Percentiles rank a stretch among this genome's conserved stretches.
phyloP scores from a whole-genome alignment of 2,329 filamentous ascomycete genomes.

The Pseudonectria foliicola region DNA sequence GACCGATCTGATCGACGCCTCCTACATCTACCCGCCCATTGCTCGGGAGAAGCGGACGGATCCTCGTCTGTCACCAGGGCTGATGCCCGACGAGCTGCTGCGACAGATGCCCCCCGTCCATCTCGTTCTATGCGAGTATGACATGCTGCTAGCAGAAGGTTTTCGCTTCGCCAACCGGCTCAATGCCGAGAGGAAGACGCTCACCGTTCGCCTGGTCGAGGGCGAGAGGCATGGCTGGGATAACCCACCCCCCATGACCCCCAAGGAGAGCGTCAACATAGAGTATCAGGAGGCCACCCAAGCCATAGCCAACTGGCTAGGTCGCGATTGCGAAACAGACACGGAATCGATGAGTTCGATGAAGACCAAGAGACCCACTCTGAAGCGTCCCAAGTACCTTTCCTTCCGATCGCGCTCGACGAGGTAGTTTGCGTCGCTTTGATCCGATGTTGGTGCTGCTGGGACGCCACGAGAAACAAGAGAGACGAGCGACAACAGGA shows the following conservation, averaged over 20 bases:
- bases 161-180: constrained; percentile 55
- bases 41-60: constrained; percentile 39
- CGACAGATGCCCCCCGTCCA: constrained; percentile 47
- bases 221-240: constrained; percentile 44
- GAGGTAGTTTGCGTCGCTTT: constrained; percentile 12
- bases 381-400: constrained; percentile 26
- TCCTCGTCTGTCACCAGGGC: constrained; percentile 50
- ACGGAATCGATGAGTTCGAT: constrained; percentile 28
- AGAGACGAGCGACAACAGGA: no score
- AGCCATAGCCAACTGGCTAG: constrained; percentile 35
- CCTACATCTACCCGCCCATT: constrained; percentile 50
- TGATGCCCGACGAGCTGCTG: constrained; percentile 47
- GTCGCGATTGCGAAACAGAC: constrained; percentile 30
- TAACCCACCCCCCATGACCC: constrained; percentile 37
- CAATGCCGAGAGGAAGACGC: constrained; percentile 23
- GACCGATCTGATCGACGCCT: constrained; percentile 56
- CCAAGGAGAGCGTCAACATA: constrained; percentile 36
- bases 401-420: constrained; percentile 26
- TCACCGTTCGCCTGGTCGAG: constrained; percentile 36
- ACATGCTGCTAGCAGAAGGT: constrained; percentile 57
- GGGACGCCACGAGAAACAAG: neutral
- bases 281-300: constrained; percentile 40
- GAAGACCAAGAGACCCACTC: constrained; percentile 24
- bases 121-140: constrained; percentile 56
- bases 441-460: neutral